These are phyloP conservation scores for Aspergillus pseudoviridinutans DNA, from an alignment of 2,329 filamentous ascomycete genomes.

Conservation along the genomic window DNA sequence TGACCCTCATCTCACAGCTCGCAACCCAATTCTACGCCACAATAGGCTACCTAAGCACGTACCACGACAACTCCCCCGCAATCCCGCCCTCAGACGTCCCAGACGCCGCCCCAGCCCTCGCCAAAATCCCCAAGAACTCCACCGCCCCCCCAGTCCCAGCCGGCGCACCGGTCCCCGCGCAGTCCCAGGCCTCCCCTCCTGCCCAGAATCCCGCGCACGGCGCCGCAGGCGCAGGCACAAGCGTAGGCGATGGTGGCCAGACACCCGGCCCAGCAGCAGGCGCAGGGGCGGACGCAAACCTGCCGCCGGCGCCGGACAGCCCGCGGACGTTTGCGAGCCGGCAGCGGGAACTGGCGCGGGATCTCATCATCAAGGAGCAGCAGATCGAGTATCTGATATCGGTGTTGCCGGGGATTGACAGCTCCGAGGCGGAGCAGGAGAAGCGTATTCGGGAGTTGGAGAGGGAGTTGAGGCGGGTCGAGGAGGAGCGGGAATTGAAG, in stretches of 20 bases:
- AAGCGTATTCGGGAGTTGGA: slow-evolving; percentile 41
- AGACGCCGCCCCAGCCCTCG: slow-evolving; percentile 34
- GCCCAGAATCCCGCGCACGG: slow-evolving; percentile 14
- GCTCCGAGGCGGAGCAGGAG: slow-evolving; percentile 44
- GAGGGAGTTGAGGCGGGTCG: slow-evolving; percentile 41
- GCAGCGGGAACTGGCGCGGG: slow-evolving; percentile 46
- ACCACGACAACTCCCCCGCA: slow-evolving; percentile 43
- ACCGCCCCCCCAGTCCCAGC: slow-evolving; percentile 32
- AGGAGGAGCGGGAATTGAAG: slow-evolving; percentile 40
- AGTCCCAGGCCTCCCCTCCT: slow-evolving; percentile 13
- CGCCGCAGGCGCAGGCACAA: slow-evolving; percentile 13
- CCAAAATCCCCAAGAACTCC: slow-evolving; percentile 41
- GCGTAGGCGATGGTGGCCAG: slow-evolving; percentile 11
- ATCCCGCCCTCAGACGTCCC: slow-evolving; percentile 28
- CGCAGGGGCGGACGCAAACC: slow-evolving; percentile 22
- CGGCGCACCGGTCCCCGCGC: slow-evolving; percentile 17
- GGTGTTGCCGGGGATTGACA: slow-evolving; percentile 44
- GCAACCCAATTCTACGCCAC: slow-evolving; percentile 51
- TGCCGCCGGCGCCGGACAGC: slow-evolving; percentile 37
- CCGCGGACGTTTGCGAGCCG: slow-evolving; percentile 40
- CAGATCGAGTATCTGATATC: slow-evolving; percentile 49
- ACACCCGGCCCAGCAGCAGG: slow-evolving; percentile 14
- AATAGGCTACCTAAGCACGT: slow-evolving; percentile 45
- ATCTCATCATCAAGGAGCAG: slow-evolving; percentile 48
- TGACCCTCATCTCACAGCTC: slow-evolving; percentile 29